phyloP scores from a whole-genome alignment of 2,329 filamentous ascomycete species.

The Furcasterigmium furcatum region DNA sequence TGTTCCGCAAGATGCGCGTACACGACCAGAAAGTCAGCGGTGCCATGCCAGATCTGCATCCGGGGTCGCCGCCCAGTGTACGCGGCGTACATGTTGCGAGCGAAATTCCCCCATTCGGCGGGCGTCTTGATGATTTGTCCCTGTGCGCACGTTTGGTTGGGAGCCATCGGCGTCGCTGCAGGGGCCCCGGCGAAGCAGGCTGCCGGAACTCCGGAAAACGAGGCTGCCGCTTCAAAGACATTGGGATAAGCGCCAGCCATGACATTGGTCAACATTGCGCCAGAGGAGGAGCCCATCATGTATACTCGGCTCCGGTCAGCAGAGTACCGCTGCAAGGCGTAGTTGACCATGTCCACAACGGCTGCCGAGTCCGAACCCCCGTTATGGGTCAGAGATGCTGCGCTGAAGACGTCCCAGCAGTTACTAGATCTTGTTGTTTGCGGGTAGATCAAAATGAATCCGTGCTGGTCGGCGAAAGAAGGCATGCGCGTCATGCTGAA shows the following conservation, averaged over 20 bases:
- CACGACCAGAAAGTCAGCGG: constrained; percentile 29
- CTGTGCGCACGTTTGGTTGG: constrained; percentile 29
- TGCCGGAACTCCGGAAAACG: constrained; percentile 27
- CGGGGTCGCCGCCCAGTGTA: constrained; percentile 26
- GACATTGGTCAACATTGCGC: constrained; percentile 32
- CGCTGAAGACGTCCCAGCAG: constrained; percentile 50
- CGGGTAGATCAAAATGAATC: constrained; percentile 38
- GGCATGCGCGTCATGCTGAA: constrained; percentile 7
- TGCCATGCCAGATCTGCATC: constrained; percentile 27
- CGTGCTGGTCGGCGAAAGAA: constrained; percentile 34
- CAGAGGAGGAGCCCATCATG: constrained; percentile 34
- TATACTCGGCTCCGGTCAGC: constrained; percentile 41
- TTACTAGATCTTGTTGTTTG: constrained; percentile 15
- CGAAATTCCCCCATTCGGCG: constrained; percentile 39
- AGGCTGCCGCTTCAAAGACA: constrained; percentile 26
- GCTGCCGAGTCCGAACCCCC: constrained; percentile 43
- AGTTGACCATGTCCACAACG: constrained; percentile 48
- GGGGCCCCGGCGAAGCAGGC: constrained; percentile 22
- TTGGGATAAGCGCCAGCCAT: constrained; percentile 29
- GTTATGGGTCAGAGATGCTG: constrained; percentile 38
- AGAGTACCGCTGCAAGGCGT: constrained; percentile 39
- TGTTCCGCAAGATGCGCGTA: constrained; percentile 17
- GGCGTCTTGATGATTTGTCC: constrained; percentile 33
- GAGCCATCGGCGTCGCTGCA: constrained; percentile 13
- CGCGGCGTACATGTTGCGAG: constrained; percentile 25